A percentile compares a stretch with the other conserved stretches of the same genome.
Evolutionary conservation across 352 stramenopile genomes (phyloP).

Genomic region (Globisporangium spinosum): DNA sequence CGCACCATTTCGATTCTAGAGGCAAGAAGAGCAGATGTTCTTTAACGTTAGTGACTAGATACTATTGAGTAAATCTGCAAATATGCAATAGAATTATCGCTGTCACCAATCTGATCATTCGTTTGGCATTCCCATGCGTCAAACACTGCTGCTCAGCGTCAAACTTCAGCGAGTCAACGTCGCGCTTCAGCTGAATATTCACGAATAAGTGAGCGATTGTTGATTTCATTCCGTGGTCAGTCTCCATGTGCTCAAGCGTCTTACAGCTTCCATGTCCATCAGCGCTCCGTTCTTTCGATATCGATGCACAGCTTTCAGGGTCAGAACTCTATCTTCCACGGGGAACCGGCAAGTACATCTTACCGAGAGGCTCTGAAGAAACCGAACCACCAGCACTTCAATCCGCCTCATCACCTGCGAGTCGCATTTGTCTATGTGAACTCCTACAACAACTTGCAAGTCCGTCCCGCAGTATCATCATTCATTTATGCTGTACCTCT

Average conservation of each 20-base stretch:
- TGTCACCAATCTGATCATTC: slow-evolving; percentile 56
- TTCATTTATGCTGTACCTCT: slow-evolving; percentile 34
- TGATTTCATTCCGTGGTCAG: not conserved
- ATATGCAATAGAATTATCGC: not conserved
- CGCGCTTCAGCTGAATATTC: slow-evolving; percentile 47
- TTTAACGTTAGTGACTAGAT: not conserved
- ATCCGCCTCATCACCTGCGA: slow-evolving; percentile 55
- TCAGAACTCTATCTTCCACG: not conserved
- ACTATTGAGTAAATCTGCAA: not conserved
- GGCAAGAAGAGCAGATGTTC: not conserved
- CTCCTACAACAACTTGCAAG: not conserved
- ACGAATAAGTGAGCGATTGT: not conserved
- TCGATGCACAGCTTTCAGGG: too few relatives aligned
- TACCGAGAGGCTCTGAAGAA: slow-evolving; percentile 53
- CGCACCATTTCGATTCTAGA: slow-evolving; percentile 50
- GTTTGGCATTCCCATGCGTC: slow-evolving; percentile 51
- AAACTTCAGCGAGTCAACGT: slow-evolving; percentile 51
- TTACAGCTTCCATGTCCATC: slow-evolving; percentile 58
- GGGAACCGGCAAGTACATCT: not conserved
- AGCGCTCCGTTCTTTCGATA: slow-evolving; percentile 37
- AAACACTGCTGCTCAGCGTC: slow-evolving; percentile 50
- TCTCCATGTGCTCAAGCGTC: not conserved
- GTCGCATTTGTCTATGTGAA: not conserved
- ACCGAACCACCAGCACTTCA: slow-evolving; percentile 48
- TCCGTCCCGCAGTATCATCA: too few relatives aligned